Percentiles rank a stretch among this genome's conserved stretches.
Evolutionary conservation across 768 basidiomycete genomes (phyloP).

Genomic region (Ramaria sp.): DNA sequence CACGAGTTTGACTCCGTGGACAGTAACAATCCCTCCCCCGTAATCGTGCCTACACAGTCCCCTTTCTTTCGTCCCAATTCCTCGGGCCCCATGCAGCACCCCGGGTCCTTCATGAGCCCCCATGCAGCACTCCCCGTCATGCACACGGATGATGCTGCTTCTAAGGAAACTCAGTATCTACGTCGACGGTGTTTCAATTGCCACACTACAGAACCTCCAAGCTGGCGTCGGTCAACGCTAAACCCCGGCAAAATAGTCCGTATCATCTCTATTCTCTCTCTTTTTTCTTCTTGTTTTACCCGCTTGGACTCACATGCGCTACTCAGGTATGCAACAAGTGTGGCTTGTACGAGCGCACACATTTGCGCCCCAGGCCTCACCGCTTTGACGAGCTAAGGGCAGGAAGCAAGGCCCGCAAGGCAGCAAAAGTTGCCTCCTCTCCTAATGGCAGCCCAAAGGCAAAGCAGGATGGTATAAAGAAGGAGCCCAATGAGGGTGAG

Average conservation of each 20-base stretch:
- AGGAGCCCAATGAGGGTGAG: conserved; percentile 44
- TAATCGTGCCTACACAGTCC: conserved; percentile 55
- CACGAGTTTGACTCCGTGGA: conserved; percentile 34
- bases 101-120: conserved; percentile 28
- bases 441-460: conserved; percentile 23
- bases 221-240: conserved; percentile 79
- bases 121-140: conserved; percentile 56
- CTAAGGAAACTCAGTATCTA: conserved; percentile 85
- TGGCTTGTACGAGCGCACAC: conserved; percentile 83
- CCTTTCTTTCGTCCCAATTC: conserved; percentile 35
- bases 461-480: conserved; percentile 41
- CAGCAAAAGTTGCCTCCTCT: conserved; percentile 20
- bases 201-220: conserved; percentile 83
- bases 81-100: conserved; percentile 18
- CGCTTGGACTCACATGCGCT: neutral
- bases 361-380: conserved; percentile 69
- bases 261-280: conserved; percentile 1
- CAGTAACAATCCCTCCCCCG: conserved; percentile 36
- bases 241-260: conserved; percentile 77
- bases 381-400: conserved; percentile 83
- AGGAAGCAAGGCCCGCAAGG: conserved; percentile 74
- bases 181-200: conserved; percentile 85
- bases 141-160: conserved; percentile 84
- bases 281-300: neutral
- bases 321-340: conserved; percentile 74